Conservation (phyloP, 805 yeast genomes). For the Yamadazyma paraphyllophila region DNA sequence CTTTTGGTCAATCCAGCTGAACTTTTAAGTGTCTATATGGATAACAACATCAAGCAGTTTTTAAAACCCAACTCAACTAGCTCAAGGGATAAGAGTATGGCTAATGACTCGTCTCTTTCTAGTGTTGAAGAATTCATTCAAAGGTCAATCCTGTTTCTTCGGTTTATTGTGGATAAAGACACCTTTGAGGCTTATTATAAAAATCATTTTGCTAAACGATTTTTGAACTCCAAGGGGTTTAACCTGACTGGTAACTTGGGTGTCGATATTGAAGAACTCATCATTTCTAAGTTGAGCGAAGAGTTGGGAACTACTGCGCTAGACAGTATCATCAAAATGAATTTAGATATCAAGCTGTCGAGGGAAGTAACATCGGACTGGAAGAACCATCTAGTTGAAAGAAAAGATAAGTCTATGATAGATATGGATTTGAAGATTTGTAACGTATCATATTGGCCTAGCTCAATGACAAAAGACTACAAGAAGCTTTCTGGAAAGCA, state of each 20-base stretch:
- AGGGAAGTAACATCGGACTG: slow-evolving; percentile 38
- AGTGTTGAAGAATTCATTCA: slow-evolving; percentile 41
- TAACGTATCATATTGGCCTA: slow-evolving; percentile 46
- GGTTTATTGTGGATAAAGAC: slow-evolving; percentile 77
- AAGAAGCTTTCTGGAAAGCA: slow-evolving; percentile 25
- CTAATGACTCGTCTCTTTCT: slow-evolving; percentile 16
- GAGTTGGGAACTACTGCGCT: slow-evolving; percentile 82
- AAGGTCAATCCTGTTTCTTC: slow-evolving; percentile 59
- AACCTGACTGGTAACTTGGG: slow-evolving; percentile 23
- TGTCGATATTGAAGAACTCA: slow-evolving; percentile 65
- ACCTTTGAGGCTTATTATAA: slow-evolving; percentile 82
- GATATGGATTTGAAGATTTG: slow-evolving; percentile 44
- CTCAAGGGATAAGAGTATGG: slow-evolving; percentile 4
- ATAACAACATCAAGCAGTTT: slow-evolving; percentile 36
- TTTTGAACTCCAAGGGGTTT: slow-evolving; percentile 40
- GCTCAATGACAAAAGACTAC: slow-evolving; percentile 44
- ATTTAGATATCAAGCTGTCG: slow-evolving; percentile 65
- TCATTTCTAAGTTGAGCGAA: slow-evolving; percentile 65
- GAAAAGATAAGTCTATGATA: slow-evolving; percentile 17
- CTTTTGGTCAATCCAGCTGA: slow-evolving; percentile 35
- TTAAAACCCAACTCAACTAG: slow-evolving; percentile 20
- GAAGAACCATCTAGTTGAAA: slow-evolving; percentile 21
- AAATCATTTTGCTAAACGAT: slow-evolving; percentile 80
- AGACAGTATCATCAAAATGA: slow-evolving; percentile 81
- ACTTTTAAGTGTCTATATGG: slow-evolving; percentile 39